phyloP scores from a whole-genome alignment of 2,329 filamentous ascomycete species.

The Botrytis sinoallii region DNA sequence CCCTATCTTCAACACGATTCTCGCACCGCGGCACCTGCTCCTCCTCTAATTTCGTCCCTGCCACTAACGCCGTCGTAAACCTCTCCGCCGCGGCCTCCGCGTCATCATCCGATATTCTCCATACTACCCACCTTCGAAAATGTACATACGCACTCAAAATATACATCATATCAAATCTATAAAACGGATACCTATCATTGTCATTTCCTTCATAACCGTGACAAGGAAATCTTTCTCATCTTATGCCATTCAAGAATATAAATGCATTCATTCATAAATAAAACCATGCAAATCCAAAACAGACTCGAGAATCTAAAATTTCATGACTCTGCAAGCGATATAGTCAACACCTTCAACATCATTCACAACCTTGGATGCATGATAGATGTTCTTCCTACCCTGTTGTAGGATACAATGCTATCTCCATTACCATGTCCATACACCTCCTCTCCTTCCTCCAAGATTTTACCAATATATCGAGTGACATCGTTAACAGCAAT shows the following conservation, averaged over 20 bases:
- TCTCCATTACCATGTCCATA: not conserved
- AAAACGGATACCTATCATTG: too few species aligned
- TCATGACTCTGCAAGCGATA: not conserved
- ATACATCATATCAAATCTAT: too few species aligned
- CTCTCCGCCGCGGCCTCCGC: too few species aligned
- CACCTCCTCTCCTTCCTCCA: not conserved
- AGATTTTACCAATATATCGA: not conserved
- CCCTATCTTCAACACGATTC: too few species aligned
- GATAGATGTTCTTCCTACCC: not conserved
- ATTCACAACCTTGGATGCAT: not conserved
- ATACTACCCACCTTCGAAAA: too few species aligned
- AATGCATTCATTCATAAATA: not conserved
- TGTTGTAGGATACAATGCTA: not conserved
- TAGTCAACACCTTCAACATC: not conserved
- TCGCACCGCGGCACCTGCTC: too few species aligned
- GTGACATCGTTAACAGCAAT: not conserved
- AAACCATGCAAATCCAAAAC: not conserved
- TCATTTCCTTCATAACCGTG: too few species aligned
- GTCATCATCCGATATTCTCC: too few species aligned
- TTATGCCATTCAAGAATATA: not conserved
- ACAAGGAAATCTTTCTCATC: too few species aligned
- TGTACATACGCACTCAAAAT: too few species aligned
- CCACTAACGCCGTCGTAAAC: too few species aligned
- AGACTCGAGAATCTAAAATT: not conserved
- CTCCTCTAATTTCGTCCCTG: too few species aligned